Percentiles rank a stretch among this genome's conserved stretches.
phyloP scores from a whole-genome alignment of 768 basidiomycete species.

The Amanita exitialis region DNA sequence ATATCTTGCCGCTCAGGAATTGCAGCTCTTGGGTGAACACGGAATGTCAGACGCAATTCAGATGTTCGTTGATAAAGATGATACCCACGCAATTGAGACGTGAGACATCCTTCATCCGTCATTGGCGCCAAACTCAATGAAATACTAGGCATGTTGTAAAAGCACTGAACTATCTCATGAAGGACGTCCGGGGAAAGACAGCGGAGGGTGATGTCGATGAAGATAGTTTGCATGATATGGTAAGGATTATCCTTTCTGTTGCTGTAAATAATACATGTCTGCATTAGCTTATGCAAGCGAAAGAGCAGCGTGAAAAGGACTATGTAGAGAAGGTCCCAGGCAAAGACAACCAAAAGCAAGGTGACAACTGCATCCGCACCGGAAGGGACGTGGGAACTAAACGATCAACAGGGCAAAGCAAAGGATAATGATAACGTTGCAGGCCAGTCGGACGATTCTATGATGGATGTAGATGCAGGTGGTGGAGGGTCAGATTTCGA shows the following conservation, averaged over 20 bases:
- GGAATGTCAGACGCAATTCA: conserved; percentile 94
- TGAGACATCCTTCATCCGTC: conserved; percentile 26
- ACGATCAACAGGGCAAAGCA: conserved; percentile 20
- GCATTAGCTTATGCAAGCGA: conserved; percentile 55
- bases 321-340: conserved; percentile 37
- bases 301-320: conserved; percentile 56
- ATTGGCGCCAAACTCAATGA: not conserved
- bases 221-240: conserved; percentile 65
- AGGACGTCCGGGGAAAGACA: conserved; percentile 40
- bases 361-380: conserved; percentile 14
- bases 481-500: conserved; percentile 45
- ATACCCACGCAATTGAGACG: conserved; percentile 85
- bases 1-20: conserved; percentile 85
- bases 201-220: conserved; percentile 59
- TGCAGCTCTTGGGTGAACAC: conserved; percentile 82
- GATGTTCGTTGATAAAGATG: conserved; percentile 96
- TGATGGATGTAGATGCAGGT: conserved; percentile 62
- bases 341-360: conserved; percentile 32
- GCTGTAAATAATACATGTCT: not conserved
- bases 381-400: not conserved
- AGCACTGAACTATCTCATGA: conserved; percentile 53
- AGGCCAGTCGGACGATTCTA: conserved; percentile 62
- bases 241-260: conserved; percentile 33
- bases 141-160: conserved; percentile 53
- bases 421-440: conserved; percentile 38